A percentile compares a stretch with the other conserved stretches of the same genome.
Conservation (phyloP, 2,329 filamentous ascomycete species). For the Escovopsis sp. region DNA sequence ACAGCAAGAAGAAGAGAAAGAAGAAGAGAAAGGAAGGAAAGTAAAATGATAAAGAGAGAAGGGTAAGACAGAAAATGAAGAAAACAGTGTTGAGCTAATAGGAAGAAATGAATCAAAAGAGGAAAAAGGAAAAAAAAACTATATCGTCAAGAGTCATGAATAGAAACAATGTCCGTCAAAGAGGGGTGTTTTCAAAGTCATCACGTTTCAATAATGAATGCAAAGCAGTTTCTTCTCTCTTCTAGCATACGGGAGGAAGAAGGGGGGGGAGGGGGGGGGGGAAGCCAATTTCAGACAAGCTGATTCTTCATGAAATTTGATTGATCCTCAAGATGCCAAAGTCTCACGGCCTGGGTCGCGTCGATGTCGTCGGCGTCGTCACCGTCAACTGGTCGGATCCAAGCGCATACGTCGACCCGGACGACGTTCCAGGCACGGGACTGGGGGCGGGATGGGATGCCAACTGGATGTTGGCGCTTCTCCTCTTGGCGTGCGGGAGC, state of each 20-base stretch:
- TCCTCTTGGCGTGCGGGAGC: conserved; percentile 33
- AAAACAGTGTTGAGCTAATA: background rate
- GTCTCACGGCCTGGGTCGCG: conserved; percentile 21
- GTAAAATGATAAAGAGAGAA: background rate
- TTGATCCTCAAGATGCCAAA: conserved; percentile 3
- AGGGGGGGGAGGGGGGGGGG: background rate
- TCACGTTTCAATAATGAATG: background rate
- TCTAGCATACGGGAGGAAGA: no score
- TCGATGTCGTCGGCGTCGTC: conserved; percentile 21
- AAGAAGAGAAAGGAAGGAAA: background rate
- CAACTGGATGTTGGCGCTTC: conserved; percentile 22
- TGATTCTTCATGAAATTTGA: conserved; percentile 5
- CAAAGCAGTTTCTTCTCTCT: conserved; percentile 1
- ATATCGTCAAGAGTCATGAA: conserved; percentile 6
- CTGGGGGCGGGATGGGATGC: conserved; percentile 16
- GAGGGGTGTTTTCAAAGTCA: background rate
- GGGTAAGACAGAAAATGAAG: background rate
- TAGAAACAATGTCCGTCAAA: conserved; percentile 1
- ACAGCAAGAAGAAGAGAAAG: background rate
- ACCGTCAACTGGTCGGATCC: conserved; percentile 14
- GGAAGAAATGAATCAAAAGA: background rate
- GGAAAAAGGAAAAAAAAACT: conserved; percentile 1
- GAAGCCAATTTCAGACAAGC: conserved; percentile 1
- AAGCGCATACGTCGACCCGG: conserved; percentile 8
- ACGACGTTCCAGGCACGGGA: background rate